Percentiles rank a stretch among this genome's conserved stretches.
Conservation (phyloP, 805 yeast species). For the Phaffomyces antillensis region DNA sequence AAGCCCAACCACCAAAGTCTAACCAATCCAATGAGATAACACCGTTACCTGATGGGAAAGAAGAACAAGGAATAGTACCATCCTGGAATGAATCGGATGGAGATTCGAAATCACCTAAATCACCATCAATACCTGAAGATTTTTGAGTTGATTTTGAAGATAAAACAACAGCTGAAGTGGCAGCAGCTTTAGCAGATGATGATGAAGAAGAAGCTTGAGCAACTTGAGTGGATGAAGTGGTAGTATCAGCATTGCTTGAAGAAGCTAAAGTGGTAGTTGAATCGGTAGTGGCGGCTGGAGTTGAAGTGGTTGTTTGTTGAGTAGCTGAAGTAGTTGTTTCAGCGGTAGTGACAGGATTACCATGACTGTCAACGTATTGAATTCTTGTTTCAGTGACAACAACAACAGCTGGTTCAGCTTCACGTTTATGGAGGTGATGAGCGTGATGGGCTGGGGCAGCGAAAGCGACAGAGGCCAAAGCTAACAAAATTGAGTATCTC, state of each 20-base stretch:
- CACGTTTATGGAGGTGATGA: slow-evolving; percentile 39
- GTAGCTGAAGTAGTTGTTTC: not conserved
- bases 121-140: slow-evolving; percentile 40
- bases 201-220: slow-evolving; percentile 18
- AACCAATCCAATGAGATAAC: slow-evolving; percentile 67
- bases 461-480: slow-evolving; percentile 22
- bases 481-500: slow-evolving; percentile 23
- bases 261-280: slow-evolving; percentile 4
- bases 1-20: slow-evolving; percentile 71
- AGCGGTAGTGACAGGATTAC: slow-evolving; percentile 18
- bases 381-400: slow-evolving; percentile 27
- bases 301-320: slow-evolving; percentile 5
- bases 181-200: slow-evolving; percentile 8
- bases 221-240: not conserved
- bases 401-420: slow-evolving; percentile 28
- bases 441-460: slow-evolving; percentile 30
- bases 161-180: slow-evolving; percentile 21
- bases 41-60: slow-evolving; percentile 79
- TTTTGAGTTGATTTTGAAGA: slow-evolving; percentile 22
- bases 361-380: slow-evolving; percentile 28
- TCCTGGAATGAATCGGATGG: slow-evolving; percentile 62
- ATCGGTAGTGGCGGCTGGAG: slow-evolving; percentile 9
- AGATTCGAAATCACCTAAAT: slow-evolving; percentile 44
- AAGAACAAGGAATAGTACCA: slow-evolving; percentile 59
- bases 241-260: not conserved